Evolutionary conservation across 306 rosid genomes (phyloP), one percentile per base, ranked within the genome.

Genomic region (Biancaea sappan): DNA sequence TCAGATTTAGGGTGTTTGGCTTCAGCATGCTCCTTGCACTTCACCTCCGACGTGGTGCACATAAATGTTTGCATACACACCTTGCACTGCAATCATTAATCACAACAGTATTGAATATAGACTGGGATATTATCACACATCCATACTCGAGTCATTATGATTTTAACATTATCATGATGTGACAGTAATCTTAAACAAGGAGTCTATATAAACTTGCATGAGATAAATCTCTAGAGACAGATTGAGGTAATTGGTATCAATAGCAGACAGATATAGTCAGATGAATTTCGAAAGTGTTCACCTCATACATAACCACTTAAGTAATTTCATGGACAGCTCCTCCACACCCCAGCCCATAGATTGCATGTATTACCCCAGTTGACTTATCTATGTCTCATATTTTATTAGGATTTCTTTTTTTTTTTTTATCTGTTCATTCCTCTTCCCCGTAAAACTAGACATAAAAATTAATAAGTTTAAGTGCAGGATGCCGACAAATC

Each of bases 11-110:
- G 91, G 78, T 90, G 96, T 76, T 82, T 90, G 56, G 92, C 92
- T 81, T 84, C 89, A 18, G 92, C 96, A 52, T 84, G 96, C 80
- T 87, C 92, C 84, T 84, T 80, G 65, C 96, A 90, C 77, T 90
- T 90, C 78, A 86, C 91, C 82, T 90, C 92, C 19, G 92, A 75
- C 38, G 96, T 90, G 71, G 92, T 90, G 81, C 96, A 90, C 15
- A 87, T 85, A 68, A 90, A 90, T 71, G 92, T 90, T 72, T 90
- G 92, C 96, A 90, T 90, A 41, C 96, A 90, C 57, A 90, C 96
- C 89, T 86, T 90, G 89, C 96, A 86, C 89, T 87, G 86, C 88
- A 81, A 52, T 54, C 29, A 44, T 28, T 43, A 68, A 69, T 69
- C 63, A 62, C 43, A 66, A 50, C 50, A 76, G 60, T 44, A 21